phyloP scores from a whole-genome alignment of 495 filamentous ascomycete species.

The Saxophila tyrrhenica region DNA sequence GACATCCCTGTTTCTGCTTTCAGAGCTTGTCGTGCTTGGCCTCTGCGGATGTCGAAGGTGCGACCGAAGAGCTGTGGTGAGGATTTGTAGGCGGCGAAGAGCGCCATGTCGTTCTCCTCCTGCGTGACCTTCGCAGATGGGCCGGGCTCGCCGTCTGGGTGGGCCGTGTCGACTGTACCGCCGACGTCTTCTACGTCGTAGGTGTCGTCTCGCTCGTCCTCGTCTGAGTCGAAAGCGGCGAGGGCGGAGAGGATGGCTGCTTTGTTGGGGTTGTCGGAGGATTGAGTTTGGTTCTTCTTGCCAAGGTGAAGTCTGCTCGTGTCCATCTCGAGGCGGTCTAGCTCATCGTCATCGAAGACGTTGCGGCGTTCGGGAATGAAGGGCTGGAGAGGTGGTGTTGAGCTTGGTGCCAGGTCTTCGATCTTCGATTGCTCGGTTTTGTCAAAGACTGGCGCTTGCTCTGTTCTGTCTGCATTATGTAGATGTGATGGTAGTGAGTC shows the following conservation, averaged over 20 bases:
- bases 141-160: slow-evolving; percentile 27
- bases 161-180: slow-evolving; percentile 58
- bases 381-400: slow-evolving; percentile 31
- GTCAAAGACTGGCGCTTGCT: slow-evolving; percentile 25
- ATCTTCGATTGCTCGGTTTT: slow-evolving; percentile 20
- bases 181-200: slow-evolving; percentile 90
- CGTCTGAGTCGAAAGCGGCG: slow-evolving; percentile 82
- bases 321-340: slow-evolving; percentile 57
- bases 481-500: slow-evolving; percentile 59
- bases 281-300: slow-evolving; percentile 42
- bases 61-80: slow-evolving; percentile 55
- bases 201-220: slow-evolving; percentile 95
- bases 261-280: slow-evolving; percentile 40
- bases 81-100: slow-evolving; percentile 59
- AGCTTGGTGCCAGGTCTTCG: slow-evolving; percentile 29
- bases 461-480: slow-evolving; percentile 38
- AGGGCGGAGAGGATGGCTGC: slow-evolving; percentile 85
- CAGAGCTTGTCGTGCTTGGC: slow-evolving; percentile 48
- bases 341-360: slow-evolving; percentile 67
- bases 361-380: slow-evolving; percentile 43
- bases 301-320: slow-evolving; percentile 62
- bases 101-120: slow-evolving; percentile 30
- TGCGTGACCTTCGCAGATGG: slow-evolving; percentile 13
- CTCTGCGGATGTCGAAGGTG: slow-evolving; percentile 54
- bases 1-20: slow-evolving; percentile 75